phyloP scores from a whole-genome alignment of 2,329 filamentous ascomycete species.

The Ceratocystis cubensis region DNA sequence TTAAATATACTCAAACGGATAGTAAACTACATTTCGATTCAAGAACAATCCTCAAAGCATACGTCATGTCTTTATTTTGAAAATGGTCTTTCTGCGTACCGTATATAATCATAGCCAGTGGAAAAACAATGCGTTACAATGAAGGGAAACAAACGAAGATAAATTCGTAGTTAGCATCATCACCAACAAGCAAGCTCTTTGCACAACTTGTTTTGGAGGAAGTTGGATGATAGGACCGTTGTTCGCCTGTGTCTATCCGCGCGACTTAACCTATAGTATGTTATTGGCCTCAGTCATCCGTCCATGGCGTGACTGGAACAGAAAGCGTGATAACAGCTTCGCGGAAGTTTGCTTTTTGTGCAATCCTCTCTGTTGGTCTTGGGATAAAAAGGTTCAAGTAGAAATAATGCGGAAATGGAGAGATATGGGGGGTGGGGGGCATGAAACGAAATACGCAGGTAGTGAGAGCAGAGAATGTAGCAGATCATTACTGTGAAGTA shows the following conservation, averaged over 20 bases:
- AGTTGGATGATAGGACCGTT: background rate
- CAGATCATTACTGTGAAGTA: background rate
- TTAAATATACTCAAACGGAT: background rate
- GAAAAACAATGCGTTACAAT: background rate
- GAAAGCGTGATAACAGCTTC: background rate
- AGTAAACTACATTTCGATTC: background rate
- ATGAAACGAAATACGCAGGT: conserved; percentile 6
- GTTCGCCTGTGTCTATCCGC: background rate
- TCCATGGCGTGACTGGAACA: background rate
- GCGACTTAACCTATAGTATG: background rate
- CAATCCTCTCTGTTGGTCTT: background rate
- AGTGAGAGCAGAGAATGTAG: background rate
- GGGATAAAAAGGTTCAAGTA: conserved; percentile 5
- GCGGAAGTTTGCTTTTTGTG: background rate
- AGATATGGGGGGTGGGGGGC: background rate
- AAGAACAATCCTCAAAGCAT: background rate
- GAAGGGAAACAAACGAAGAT: background rate
- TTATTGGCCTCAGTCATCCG: background rate
- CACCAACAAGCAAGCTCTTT: background rate
- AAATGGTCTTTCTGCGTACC: background rate
- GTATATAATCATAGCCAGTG: background rate
- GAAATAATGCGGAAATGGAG: background rate
- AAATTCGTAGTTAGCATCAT: background rate
- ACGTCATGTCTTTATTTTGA: conserved; percentile 3
- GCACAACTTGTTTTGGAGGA: background rate